phyloP scores from a whole-genome alignment of 225 moss, liverwort and hornwort genomes.

The Sphagnum contortum region DNA sequence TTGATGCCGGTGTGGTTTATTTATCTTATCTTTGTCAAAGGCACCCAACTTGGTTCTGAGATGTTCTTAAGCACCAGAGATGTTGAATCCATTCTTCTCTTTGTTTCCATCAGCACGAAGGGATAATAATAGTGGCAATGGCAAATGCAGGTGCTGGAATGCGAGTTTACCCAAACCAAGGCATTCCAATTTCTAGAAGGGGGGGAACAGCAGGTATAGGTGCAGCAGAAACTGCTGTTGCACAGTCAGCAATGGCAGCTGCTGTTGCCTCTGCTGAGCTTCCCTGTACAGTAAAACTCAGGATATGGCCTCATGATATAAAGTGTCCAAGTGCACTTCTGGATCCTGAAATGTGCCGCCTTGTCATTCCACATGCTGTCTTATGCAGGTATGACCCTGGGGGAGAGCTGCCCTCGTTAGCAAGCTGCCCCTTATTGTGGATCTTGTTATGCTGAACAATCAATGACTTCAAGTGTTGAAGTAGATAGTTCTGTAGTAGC shows the following conservation, averaged over 20 bases:
- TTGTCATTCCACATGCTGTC: constrained; percentile 96
- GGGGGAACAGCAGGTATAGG: constrained; percentile 45
- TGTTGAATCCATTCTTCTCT: too few species aligned
- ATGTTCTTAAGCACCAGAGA: background rate
- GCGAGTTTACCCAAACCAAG: constrained; percentile 42
- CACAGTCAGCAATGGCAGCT: constrained; percentile 70
- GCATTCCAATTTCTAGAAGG: constrained; percentile 56
- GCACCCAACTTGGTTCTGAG: background rate
- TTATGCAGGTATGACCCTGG: constrained; percentile 74
- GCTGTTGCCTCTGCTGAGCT: constrained; percentile 74
- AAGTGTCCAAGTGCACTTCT: constrained; percentile 76
- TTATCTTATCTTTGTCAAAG: background rate
- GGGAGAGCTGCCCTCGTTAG: background rate
- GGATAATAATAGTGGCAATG: too few species aligned
- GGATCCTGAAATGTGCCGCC: constrained; percentile 82
- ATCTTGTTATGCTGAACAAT: background rate
- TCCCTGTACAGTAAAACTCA: constrained; percentile 97
- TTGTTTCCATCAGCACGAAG: too few species aligned
- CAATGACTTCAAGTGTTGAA: too few species aligned
- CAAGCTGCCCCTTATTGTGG: background rate
- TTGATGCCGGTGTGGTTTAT: constrained; percentile 26
- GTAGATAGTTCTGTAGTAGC: too few species aligned
- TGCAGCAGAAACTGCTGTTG: constrained; percentile 70
- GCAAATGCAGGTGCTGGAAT: constrained; percentile 33
- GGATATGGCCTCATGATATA: constrained; percentile 98